A percentile compares a stretch with the other conserved stretches of the same genome.
These are phyloP conservation scores for Zymoseptoria crescenta DNA, from an alignment of 2,329 filamentous ascomycete species.

Conservation along the genomic window DNA sequence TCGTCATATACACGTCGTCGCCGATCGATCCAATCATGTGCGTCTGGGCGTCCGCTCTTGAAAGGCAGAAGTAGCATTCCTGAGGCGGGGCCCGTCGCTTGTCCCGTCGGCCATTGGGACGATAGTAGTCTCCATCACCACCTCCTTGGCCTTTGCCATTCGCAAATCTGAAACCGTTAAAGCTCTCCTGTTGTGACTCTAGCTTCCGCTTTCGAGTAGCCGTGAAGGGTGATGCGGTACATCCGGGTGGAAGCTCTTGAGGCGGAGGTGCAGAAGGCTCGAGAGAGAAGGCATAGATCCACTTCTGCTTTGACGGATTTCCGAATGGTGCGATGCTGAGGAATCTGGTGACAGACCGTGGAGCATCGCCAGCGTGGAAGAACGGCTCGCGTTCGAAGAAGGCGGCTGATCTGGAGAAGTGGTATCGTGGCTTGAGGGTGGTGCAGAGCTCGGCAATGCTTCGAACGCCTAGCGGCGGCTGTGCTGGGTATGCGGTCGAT, in stretches of 20 bases:
- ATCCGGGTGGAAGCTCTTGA: slow-evolving; percentile 56
- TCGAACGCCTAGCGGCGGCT: slow-evolving; percentile 29
- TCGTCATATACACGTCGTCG: slow-evolving; percentile 79
- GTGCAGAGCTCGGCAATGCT: slow-evolving; percentile 69
- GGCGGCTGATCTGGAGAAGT: slow-evolving; percentile 65
- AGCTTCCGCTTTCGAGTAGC: slow-evolving; percentile 46
- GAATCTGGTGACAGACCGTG: slow-evolving; percentile 68
- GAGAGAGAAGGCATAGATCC: slow-evolving; percentile 63
- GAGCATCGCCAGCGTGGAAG: slow-evolving; percentile 49
- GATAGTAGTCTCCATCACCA: slow-evolving; percentile 23
- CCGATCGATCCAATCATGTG: slow-evolving; percentile 90
- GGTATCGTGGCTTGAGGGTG: slow-evolving; percentile 80
- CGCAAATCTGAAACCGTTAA: slow-evolving; percentile 43
- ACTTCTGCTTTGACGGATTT: slow-evolving; percentile 69
- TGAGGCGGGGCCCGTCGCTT: slow-evolving; percentile 47
- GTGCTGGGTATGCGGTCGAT: slow-evolving; percentile 28
- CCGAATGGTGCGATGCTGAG: slow-evolving; percentile 76
- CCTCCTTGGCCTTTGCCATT: slow-evolving; percentile 38
- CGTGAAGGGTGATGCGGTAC: slow-evolving; percentile 68
- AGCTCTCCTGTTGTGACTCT: slow-evolving; percentile 25
- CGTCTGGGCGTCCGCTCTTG: slow-evolving; percentile 71
- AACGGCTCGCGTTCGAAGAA: slow-evolving; percentile 94
- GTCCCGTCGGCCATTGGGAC: slow-evolving; percentile 30
- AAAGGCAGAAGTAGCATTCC: slow-evolving; percentile 91
- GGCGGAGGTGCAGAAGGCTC: slow-evolving; percentile 49